These are phyloP conservation scores for Priceomyces melissophilus DNA, from an alignment of 805 yeast species.

Conservation along the genomic window DNA sequence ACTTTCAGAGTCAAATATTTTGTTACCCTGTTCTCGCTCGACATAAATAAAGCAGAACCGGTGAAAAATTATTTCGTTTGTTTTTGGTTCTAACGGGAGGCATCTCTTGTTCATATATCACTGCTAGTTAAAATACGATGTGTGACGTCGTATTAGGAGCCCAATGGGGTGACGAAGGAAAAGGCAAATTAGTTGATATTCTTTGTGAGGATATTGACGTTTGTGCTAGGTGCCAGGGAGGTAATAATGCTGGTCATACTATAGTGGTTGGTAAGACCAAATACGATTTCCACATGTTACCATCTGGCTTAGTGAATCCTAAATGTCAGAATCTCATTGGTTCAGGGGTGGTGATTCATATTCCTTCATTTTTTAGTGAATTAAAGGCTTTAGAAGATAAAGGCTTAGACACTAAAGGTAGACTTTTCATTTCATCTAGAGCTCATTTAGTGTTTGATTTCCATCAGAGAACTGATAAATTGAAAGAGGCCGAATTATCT, in stretches of 20 bases:
- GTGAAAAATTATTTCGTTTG: not conserved
- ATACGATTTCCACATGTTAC: slow-evolving; percentile 98
- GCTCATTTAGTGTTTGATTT: slow-evolving; percentile 96
- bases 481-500: slow-evolving; percentile 88
- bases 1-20: not conserved
- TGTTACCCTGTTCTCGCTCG: not conserved
- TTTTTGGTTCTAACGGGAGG: slow-evolving; percentile 15
- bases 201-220: slow-evolving; percentile 93
- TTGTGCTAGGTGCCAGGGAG: slow-evolving; percentile 98
- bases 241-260: slow-evolving; percentile 99
- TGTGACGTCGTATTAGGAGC: slow-evolving; percentile 94
- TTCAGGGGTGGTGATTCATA: slow-evolving; percentile 88
- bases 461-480: slow-evolving; percentile 95
- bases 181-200: slow-evolving; percentile 94
- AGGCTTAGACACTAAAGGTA: slow-evolving; percentile 71
- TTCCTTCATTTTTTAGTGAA: slow-evolving; percentile 90
- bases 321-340: slow-evolving; percentile 89
- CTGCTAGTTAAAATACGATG: slow-evolving; percentile 33
- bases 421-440: slow-evolving; percentile 86
- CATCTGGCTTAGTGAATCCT: slow-evolving; percentile 95
- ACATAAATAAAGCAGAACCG: no score
- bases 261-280: slow-evolving; percentile 85
- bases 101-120: slow-evolving; percentile 6
- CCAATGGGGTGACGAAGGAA: slow-evolving; percentile 99
- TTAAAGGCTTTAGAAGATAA: slow-evolving; percentile 75